Percentiles rank a stretch among this genome's conserved stretches.
Conservation (phyloP, 352 stramenopile genomes). For the Phytopythium helicoides region DNA sequence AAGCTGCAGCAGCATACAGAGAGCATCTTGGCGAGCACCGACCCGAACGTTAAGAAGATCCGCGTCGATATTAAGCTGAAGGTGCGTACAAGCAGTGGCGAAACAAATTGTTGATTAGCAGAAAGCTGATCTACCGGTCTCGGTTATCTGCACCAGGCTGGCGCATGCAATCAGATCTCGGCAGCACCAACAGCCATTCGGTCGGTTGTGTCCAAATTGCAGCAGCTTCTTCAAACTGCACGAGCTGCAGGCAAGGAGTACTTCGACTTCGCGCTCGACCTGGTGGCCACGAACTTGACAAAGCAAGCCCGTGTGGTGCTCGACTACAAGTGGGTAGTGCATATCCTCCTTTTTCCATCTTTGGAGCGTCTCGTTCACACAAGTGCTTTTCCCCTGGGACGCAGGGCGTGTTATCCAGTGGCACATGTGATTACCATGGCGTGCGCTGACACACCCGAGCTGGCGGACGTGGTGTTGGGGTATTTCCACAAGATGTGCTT, state of each 20-base stretch:
- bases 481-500: conserved; percentile 77
- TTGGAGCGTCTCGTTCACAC: too few relatives aligned
- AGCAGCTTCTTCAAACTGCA: conserved; percentile 50
- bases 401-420: conserved; percentile 64
- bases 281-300: conserved; percentile 66
- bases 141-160: too few relatives aligned
- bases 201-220: conserved; percentile 67
- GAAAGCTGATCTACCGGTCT: too few relatives aligned
- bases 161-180: conserved; percentile 81
- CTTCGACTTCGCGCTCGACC: conserved; percentile 71
- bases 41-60: conserved; percentile 57
- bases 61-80: conserved; percentile 70
- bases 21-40: conserved; percentile 45
- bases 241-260: conserved; percentile 48
- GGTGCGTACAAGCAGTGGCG: conserved; percentile 17
- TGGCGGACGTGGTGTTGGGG: conserved; percentile 66
- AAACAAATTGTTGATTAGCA: too few relatives aligned
- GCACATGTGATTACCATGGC: conserved; percentile 78
- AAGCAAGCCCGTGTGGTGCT: conserved; percentile 64
- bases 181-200: conserved; percentile 62
- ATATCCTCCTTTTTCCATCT: neutral
- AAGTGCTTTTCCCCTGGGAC: neutral
- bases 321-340: conserved; percentile 64
- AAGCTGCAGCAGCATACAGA: conserved; percentile 40
- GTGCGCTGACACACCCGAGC: conserved; percentile 65